Conservation (phyloP, 805 yeast species). For the Ogataea henricii region DNA sequence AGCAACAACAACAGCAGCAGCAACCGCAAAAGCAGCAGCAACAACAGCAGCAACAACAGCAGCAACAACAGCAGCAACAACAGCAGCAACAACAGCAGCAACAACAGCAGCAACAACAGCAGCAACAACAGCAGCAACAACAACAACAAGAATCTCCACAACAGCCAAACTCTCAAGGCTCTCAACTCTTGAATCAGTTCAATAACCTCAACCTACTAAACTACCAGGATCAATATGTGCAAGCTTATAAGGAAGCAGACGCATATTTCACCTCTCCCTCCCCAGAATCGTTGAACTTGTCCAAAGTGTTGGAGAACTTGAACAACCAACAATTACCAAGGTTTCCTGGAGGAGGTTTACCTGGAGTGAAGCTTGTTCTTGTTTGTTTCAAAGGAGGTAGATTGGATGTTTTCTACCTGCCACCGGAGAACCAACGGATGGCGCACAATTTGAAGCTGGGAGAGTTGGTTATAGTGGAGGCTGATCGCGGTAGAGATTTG, state of each 20-base stretch:
- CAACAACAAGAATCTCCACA: slow-evolving; percentile 9
- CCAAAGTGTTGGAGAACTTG: slow-evolving; percentile 25
- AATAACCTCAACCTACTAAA: slow-evolving; percentile 16
- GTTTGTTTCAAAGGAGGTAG: slow-evolving; percentile 82
- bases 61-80: slow-evolving; percentile 12
- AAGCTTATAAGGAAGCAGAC: slow-evolving; percentile 30
- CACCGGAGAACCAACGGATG: slow-evolving; percentile 35
- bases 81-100: slow-evolving; percentile 7
- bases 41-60: slow-evolving; percentile 11
- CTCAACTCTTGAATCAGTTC: slow-evolving; percentile 17
- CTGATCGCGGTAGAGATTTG: slow-evolving; percentile 78
- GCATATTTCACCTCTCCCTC: slow-evolving; percentile 32
- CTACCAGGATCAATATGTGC: slow-evolving; percentile 30
- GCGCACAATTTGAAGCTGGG: slow-evolving; percentile 45
- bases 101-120: slow-evolving; percentile 11
- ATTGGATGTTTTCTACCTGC: slow-evolving; percentile 71
- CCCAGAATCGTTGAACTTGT: slow-evolving; percentile 27
- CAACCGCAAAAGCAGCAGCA: slow-evolving; percentile 13
- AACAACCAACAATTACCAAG: slow-evolving; percentile 32
- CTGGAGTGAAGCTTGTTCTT: slow-evolving; percentile 47
- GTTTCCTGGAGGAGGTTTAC: slow-evolving; percentile 35
- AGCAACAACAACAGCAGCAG: slow-evolving; percentile 10
- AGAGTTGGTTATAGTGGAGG: slow-evolving; percentile 79
- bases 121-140: slow-evolving; percentile 2
- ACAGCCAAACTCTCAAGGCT: slow-evolving; percentile 4